Percentiles rank a stretch among this genome's conserved stretches.
These are phyloP conservation scores for Fusarium sp. DNA, from an alignment of 2,329 filamentous ascomycete genomes.

Conservation along the genomic window DNA sequence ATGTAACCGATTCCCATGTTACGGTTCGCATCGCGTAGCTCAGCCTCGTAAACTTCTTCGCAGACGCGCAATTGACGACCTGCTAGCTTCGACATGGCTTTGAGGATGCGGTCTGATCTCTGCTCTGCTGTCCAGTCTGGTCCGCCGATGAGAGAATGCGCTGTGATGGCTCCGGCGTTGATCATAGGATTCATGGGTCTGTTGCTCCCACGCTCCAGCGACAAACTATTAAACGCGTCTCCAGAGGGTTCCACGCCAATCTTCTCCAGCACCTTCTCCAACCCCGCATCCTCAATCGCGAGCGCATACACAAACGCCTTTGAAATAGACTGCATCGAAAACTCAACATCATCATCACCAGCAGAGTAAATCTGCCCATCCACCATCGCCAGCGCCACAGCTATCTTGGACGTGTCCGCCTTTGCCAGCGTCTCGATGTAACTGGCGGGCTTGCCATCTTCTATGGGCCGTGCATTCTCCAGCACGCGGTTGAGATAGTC, in stretches of 20 bases:
- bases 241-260: conserved; percentile 53
- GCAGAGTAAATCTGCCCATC: conserved; percentile 52
- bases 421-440: conserved; percentile 52
- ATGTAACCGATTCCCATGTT: conserved; percentile 52
- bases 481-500: conserved; percentile 47
- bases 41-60: conserved; percentile 51
- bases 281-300: conserved; percentile 50
- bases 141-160: conserved; percentile 45
- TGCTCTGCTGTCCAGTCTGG: conserved; percentile 47
- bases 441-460: conserved; percentile 45
- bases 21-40: conserved; percentile 46
- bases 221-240: conserved; percentile 50
- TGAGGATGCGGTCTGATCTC: conserved; percentile 48
- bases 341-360: conserved; percentile 51
- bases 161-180: conserved; percentile 48
- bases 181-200: conserved; percentile 50
- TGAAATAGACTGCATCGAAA: conserved; percentile 54
- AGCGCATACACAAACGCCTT: conserved; percentile 53
- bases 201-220: conserved; percentile 43
- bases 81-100: conserved; percentile 47
- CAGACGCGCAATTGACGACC: conserved; percentile 48
- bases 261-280: conserved; percentile 48
- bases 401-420: conserved; percentile 51
- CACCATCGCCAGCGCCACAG: conserved; percentile 51
- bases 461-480: conserved; percentile 44